Percentiles rank a stretch among this genome's conserved stretches.
These are phyloP conservation scores for Magnaporthiopsis rhizophila DNA, from an alignment of 2,329 filamentous ascomycete species.

Conservation along the genomic window DNA sequence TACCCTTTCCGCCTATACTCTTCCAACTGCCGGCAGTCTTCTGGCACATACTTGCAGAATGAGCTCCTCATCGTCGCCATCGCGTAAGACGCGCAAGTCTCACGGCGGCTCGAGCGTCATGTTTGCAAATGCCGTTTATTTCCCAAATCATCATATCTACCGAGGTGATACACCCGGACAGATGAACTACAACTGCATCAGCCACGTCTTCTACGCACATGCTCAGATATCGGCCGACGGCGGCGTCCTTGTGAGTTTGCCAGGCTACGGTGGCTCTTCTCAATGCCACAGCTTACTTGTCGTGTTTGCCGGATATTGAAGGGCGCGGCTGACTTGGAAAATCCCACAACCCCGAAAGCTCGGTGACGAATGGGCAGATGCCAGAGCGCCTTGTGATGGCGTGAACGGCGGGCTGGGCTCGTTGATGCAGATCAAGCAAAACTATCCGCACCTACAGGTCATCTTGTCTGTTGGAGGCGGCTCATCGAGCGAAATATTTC, in stretches of 20 bases:
- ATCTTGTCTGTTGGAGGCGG: constrained; percentile 70
- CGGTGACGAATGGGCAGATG: constrained; percentile 72
- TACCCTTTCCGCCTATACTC: not conserved
- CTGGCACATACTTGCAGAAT: constrained; percentile 9
- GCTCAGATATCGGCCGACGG: constrained; percentile 66
- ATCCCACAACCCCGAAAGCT: constrained; percentile 39
- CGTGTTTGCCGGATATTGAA: not conserved
- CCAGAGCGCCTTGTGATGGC: constrained; percentile 63
- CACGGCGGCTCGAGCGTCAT: constrained; percentile 41
- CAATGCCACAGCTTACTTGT: not conserved
- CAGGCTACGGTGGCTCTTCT: not conserved
- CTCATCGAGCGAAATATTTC: constrained; percentile 57
- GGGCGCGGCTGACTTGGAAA: not conserved
- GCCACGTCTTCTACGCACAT: constrained; percentile 78
- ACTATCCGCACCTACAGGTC: constrained; percentile 64
- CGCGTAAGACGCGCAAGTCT: constrained; percentile 37
- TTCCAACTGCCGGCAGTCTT: not conserved
- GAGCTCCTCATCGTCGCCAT: constrained; percentile 24
- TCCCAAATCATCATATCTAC: constrained; percentile 72
- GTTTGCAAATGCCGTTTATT: constrained; percentile 72
- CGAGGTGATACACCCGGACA: constrained; percentile 64
- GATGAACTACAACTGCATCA: constrained; percentile 68
- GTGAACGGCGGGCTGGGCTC: constrained; percentile 64
- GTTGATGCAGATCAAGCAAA: constrained; percentile 63
- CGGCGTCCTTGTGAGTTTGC: constrained; percentile 60